A percentile compares a stretch with the other conserved stretches of the same genome.
Conservation (phyloP, 345 rosid genomes). For the Durio zibethinus region DNA sequence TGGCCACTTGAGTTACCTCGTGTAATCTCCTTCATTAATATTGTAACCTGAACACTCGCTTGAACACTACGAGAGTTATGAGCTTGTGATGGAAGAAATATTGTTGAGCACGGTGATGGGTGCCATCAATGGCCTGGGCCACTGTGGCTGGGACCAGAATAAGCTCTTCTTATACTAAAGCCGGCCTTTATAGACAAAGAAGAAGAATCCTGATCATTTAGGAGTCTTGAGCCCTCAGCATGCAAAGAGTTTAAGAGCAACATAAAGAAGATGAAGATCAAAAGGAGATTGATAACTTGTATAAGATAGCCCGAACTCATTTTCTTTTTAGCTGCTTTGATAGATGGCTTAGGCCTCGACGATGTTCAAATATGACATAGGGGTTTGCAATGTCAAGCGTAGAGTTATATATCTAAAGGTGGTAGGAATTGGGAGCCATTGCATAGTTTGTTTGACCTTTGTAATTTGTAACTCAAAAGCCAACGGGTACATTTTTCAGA, state of each 20-base stretch:
- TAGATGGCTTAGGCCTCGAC: no score
- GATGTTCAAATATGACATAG: neutral
- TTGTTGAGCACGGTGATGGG: neutral
- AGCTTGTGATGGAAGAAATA: neutral
- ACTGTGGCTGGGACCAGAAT: constrained; percentile 9
- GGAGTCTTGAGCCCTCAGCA: constrained; percentile 4
- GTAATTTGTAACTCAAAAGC: neutral
- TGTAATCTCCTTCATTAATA: no score
- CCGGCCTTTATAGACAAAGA: neutral
- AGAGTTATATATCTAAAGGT: neutral
- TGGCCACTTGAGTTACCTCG: neutral
- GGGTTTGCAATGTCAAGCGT: neutral
- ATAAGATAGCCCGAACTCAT: neutral
- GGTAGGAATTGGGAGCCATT: neutral
- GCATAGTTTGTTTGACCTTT: neutral
- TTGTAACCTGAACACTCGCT: no score
- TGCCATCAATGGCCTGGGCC: neutral
- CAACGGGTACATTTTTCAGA: neutral
- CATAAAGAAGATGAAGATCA: neutral
- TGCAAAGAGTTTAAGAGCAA: neutral
- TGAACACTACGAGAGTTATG: neutral
- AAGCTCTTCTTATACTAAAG: neutral
- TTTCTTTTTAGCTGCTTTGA: neutral
- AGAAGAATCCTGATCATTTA: neutral
- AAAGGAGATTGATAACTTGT: neutral